Percentiles rank a stretch among this genome's conserved stretches.
These are phyloP conservation scores for Tolypocladium album DNA, from an alignment of 2,329 filamentous ascomycete species.

Conservation along the genomic window DNA sequence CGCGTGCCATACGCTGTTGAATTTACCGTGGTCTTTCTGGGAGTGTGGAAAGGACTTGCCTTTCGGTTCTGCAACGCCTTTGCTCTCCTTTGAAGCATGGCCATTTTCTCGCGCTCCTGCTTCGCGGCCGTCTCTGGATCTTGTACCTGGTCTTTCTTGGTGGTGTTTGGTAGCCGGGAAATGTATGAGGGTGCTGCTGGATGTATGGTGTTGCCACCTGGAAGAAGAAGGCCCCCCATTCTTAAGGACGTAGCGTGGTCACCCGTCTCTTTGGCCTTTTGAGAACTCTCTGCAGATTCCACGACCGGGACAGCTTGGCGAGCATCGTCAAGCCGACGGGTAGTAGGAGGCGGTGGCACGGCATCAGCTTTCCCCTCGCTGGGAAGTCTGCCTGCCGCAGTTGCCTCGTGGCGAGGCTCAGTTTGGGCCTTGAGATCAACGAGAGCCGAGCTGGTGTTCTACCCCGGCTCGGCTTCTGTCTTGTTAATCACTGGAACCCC, in stretches of 20 bases:
- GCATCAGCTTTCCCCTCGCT: background rate
- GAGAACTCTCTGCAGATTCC: background rate
- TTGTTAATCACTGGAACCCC: background rate
- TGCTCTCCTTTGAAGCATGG: background rate
- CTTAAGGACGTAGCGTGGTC: background rate
- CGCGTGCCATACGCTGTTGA: constrained; percentile 3
- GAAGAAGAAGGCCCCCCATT: constrained; percentile 3
- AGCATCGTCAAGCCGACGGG: background rate
- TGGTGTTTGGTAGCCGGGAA: background rate
- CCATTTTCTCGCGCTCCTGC: background rate
- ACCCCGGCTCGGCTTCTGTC: background rate
- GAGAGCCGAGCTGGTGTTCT: background rate
- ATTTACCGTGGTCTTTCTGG: background rate
- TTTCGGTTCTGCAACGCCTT: background rate
- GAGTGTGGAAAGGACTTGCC: background rate
- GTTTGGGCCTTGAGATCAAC: background rate
- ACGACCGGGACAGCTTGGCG: background rate
- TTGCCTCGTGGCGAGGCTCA: background rate
- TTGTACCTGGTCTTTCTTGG: background rate
- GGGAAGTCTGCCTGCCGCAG: background rate
- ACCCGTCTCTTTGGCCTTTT: background rate
- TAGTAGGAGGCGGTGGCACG: background rate
- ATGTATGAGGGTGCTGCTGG: background rate
- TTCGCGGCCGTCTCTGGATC: background rate
- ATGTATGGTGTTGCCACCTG: constrained; percentile 2